Conservation (phyloP, 345 rosid genomes). For the Melaleuca alternifolia region DNA sequence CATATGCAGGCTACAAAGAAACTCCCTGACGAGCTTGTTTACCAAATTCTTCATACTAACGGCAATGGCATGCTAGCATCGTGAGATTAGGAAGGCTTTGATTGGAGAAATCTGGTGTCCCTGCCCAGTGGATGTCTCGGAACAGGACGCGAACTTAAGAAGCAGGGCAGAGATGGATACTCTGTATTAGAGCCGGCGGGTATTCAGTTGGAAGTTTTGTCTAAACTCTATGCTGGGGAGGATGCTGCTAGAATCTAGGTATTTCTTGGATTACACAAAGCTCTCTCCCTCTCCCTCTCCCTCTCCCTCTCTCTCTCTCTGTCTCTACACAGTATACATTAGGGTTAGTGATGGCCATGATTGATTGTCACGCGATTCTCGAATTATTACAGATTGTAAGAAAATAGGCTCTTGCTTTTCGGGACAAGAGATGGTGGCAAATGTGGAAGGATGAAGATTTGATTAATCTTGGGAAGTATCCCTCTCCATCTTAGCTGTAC, state of each 20-base stretch:
- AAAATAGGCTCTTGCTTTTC: not conserved
- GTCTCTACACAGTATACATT: not conserved
- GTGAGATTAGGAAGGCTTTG: not conserved
- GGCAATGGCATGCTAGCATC: not conserved
- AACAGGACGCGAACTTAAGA: not conserved
- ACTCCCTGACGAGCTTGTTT: constrained; percentile 55
- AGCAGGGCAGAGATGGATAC: not conserved
- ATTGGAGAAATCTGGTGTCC: not conserved
- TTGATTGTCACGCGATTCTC: not conserved
- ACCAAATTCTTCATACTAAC: constrained; percentile 27
- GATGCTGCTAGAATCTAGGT: not conserved
- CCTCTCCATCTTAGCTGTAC: not conserved
- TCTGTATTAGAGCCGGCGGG: not conserved
- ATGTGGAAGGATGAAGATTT: not conserved
- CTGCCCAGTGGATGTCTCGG: not conserved
- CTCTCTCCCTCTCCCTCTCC: not conserved
- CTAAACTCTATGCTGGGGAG: not conserved
- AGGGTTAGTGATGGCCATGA: not conserved
- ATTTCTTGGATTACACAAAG: not conserved
- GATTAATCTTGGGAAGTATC: not conserved
- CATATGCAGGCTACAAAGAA: constrained; percentile 55
- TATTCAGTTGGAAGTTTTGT: not conserved
- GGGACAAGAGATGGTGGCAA: not conserved
- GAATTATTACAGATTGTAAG: not conserved
- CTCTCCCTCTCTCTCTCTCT: not conserved